Conservation (phyloP, 2,329 filamentous ascomycete genomes). For the Fusarium redolens region DNA sequence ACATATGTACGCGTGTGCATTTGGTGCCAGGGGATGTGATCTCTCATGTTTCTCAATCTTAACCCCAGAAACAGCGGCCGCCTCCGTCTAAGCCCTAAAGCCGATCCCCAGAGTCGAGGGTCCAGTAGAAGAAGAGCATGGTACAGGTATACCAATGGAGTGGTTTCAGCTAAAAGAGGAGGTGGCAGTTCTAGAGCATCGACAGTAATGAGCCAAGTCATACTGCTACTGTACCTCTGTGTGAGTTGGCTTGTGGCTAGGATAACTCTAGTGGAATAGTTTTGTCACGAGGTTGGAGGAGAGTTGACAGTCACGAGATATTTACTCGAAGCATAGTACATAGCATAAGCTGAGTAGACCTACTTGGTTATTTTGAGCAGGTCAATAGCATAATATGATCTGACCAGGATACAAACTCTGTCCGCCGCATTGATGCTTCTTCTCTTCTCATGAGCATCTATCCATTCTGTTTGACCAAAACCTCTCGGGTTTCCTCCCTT, state of each 20-base stretch:
- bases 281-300: not conserved
- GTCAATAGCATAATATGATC: constrained; percentile 11
- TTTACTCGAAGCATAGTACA: not conserved
- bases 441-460: not conserved
- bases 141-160: constrained; percentile 6
- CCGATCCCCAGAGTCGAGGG: not conserved
- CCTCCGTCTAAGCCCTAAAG: not conserved
- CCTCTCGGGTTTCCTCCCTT: constrained; percentile 31
- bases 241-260: constrained; percentile 13
- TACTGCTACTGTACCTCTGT: not conserved
- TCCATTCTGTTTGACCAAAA: not conserved
- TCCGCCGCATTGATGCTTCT: constrained; percentile 5
- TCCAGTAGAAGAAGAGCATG: constrained; percentile 10
- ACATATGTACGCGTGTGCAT: constrained; percentile 8
- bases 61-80: constrained; percentile 22
- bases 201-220: not conserved
- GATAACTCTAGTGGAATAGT: not conserved
- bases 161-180: constrained; percentile 26
- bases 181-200: not conserved
- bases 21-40: not conserved
- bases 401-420: constrained; percentile 11
- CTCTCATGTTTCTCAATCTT: constrained; percentile 8
- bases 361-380: constrained; percentile 1
- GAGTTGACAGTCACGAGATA: constrained; percentile 13
- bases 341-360: not conserved